These are phyloP conservation scores for Xylariaceae sp. DNA, from an alignment of 2,329 filamentous ascomycete genomes.

Conservation along the genomic window DNA sequence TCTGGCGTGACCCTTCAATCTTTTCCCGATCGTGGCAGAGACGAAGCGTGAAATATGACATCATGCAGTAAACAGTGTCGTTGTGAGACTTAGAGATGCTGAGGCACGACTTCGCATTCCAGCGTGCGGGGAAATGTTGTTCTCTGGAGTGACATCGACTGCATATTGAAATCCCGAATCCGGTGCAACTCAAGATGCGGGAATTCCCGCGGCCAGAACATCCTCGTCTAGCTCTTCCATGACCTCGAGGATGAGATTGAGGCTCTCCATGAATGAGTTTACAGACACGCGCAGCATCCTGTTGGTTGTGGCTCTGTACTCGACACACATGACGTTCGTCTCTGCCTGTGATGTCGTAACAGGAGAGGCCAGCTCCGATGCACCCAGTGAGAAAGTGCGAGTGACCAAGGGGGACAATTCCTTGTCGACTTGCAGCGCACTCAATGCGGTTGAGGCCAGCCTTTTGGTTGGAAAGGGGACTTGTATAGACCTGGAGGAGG, in stretches of 20 bases:
- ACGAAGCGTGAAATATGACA: too few relatives aligned
- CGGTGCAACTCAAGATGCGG: too few relatives aligned
- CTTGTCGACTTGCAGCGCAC: conserved; percentile 76
- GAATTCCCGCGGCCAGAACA: conserved; percentile 51
- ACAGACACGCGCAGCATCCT: conserved; percentile 95
- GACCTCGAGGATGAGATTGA: conserved; percentile 78
- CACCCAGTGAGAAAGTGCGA: conserved; percentile 60
- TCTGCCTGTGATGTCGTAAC: conserved; percentile 21
- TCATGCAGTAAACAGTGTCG: too few relatives aligned
- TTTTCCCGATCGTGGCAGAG: too few relatives aligned
- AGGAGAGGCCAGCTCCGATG: conserved; percentile 13
- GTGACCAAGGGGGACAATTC: conserved; percentile 83
- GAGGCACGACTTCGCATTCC: too few relatives aligned
- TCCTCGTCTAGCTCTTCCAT: conserved; percentile 90
- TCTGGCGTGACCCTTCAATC: too few relatives aligned
- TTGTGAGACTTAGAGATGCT: too few relatives aligned
- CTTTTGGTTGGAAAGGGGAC: conserved; percentile 78
- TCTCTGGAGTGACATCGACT: too few relatives aligned
- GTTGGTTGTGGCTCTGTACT: conserved; percentile 87
- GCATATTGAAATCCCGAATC: too few relatives aligned
- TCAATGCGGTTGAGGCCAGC: conserved; percentile 71
- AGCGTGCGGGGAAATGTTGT: too few relatives aligned
- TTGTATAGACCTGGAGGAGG: conserved; percentile 58
- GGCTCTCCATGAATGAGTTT: conserved; percentile 91
- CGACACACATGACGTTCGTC: conserved; percentile 58